A percentile compares a stretch with the other conserved stretches of the same genome.
These are phyloP conservation scores for Monosporascus sp. DNA, from an alignment of 2,329 filamentous ascomycete genomes.

Conservation along the genomic window DNA sequence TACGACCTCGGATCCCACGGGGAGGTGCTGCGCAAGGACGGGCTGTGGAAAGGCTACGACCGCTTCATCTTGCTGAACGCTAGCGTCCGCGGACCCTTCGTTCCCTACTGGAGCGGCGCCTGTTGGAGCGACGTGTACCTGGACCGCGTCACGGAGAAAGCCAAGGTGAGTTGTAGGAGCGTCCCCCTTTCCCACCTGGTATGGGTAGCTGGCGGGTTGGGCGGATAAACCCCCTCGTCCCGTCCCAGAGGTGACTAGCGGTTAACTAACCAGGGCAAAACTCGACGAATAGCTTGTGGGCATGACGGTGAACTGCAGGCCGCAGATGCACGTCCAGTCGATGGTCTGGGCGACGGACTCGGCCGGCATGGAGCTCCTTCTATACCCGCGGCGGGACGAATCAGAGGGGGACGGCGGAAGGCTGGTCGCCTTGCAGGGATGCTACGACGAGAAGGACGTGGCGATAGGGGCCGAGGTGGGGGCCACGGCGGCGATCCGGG, in stretches of 20 bases:
- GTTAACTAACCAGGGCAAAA: neutral
- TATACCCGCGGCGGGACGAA: constrained; percentile 22
- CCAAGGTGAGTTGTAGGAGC: constrained; percentile 14
- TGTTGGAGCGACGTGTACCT: constrained; percentile 34
- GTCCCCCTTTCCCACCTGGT: neutral
- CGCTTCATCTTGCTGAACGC: constrained; percentile 33
- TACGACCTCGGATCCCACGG: constrained; percentile 31
- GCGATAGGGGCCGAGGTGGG: constrained; percentile 29
- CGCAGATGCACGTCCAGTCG: constrained; percentile 30
- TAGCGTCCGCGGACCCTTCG: constrained; percentile 32
- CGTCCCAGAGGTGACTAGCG: neutral
- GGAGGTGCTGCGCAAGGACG: constrained; percentile 27
- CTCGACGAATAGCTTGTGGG: constrained; percentile 24
- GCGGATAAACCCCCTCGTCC: neutral
- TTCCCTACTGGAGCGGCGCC: constrained; percentile 28
- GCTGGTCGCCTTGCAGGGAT: constrained; percentile 24
- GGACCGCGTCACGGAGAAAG: constrained; percentile 22
- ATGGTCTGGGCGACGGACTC: constrained; percentile 34
- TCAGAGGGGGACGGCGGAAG: constrained; percentile 14
- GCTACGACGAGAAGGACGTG: constrained; percentile 21
- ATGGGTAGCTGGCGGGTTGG: neutral
- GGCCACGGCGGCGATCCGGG: constrained; percentile 22
- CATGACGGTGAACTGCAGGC: constrained; percentile 31
- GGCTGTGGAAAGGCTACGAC: constrained; percentile 29
- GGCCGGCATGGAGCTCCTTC: constrained; percentile 30